Conservation (phyloP, 129 eudicot species). For the Pittosporum tobira region DNA sequence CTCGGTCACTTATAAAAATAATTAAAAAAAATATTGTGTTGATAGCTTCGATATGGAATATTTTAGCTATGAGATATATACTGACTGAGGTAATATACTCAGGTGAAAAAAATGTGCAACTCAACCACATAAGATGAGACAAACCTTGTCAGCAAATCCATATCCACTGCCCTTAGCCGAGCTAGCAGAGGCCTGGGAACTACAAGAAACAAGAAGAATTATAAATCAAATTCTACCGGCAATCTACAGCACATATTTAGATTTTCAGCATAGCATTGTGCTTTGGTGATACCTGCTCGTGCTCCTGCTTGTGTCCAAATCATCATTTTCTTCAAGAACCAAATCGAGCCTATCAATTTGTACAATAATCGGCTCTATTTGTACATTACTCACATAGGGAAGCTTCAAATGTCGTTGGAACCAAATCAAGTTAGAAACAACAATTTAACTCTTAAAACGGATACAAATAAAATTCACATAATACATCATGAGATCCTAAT, state of each 20-base stretch:
- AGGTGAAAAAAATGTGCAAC: not conserved
- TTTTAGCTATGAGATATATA: conserved; percentile 4
- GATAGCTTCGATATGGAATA: too few relatives aligned
- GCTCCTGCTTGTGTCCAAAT: conserved; percentile 46
- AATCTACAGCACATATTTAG: conserved; percentile 1
- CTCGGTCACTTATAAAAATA: too few relatives aligned
- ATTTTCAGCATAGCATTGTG: conserved; percentile 4
- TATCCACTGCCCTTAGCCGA: conserved; percentile 70
- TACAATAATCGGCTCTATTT: conserved; percentile 93
- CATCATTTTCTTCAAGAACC: conserved; percentile 88
- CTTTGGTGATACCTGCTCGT: conserved; percentile 48
- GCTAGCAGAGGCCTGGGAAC: conserved; percentile 51
- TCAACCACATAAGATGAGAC: conserved; percentile 8
- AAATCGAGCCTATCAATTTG: conserved; percentile 86
- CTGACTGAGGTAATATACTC: not conserved
- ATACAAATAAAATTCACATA: not conserved
- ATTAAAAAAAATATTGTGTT: too few relatives aligned
- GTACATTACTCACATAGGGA: conserved; percentile 82
- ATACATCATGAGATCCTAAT: not conserved
- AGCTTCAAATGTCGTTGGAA: conserved; percentile 45
- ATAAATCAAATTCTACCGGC: conserved; percentile 8
- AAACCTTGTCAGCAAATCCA: conserved; percentile 98
- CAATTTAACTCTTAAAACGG: not conserved
- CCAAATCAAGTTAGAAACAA: conserved; percentile 18
- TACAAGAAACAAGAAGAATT: conserved; percentile 24